phyloP scores from a whole-genome alignment of 2,329 filamentous ascomycete genomes.

The Pseudogymnoascus sp. region DNA sequence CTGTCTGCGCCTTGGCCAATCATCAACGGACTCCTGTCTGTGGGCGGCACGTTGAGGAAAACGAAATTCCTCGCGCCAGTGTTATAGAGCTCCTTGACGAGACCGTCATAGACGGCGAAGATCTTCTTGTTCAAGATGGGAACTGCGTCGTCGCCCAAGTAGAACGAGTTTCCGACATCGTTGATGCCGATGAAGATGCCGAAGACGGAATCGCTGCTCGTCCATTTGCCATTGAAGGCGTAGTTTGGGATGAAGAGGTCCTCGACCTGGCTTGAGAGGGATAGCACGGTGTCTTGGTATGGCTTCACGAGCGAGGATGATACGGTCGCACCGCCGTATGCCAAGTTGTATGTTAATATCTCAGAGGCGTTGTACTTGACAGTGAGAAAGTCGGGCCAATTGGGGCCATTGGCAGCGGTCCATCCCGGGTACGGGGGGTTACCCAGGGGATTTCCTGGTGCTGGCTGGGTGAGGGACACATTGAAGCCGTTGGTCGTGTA shows the following conservation, averaged over 20 bases:
- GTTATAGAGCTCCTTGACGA: conserved; percentile 40
- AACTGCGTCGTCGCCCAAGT: conserved; percentile 24
- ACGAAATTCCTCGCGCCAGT: conserved; percentile 50
- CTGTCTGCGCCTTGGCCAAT: conserved; percentile 31
- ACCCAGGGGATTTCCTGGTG: conserved; percentile 31
- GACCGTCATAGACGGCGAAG: conserved; percentile 35
- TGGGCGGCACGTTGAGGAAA: conserved; percentile 50
- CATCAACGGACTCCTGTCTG: conserved; percentile 46
- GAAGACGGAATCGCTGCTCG: conserved; percentile 34
- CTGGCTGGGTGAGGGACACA: conserved; percentile 27
- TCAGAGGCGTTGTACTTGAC: conserved; percentile 36
- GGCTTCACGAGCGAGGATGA: conserved; percentile 31
- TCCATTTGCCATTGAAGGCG: conserved; percentile 29
- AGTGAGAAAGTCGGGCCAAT: conserved; percentile 47
- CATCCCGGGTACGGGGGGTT: conserved; percentile 34
- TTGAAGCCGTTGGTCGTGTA: conserved; percentile 35
- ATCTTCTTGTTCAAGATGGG: conserved; percentile 32
- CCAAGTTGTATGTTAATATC: conserved; percentile 44
- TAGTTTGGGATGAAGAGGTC: conserved; percentile 36
- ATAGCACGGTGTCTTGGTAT: conserved; percentile 30
- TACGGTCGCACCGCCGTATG: conserved; percentile 38
- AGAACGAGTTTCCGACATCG: conserved; percentile 45
- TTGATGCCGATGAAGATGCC: conserved; percentile 49
- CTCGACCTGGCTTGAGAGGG: conserved; percentile 33
- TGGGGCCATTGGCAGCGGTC: conserved; percentile 40